Evolutionary conservation across 106 monocot genomes (phyloP).

Genomic region (Triglochin maritima): DNA sequence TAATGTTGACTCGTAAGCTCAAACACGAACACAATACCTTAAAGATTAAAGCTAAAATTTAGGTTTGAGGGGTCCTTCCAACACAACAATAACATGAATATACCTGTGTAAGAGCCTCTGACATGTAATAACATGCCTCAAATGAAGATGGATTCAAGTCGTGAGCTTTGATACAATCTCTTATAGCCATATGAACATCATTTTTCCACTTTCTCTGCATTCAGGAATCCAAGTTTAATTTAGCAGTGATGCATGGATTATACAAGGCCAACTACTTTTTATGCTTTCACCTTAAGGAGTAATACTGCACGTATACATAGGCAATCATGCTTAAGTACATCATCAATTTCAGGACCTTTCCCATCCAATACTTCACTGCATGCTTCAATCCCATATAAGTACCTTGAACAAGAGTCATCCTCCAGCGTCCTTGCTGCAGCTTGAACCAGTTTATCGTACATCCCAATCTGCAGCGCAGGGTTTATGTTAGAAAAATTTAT

Average conservation of each 20-base stretch:
- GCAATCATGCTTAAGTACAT: slow-evolving; percentile 48
- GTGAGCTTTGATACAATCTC: slow-evolving; percentile 74
- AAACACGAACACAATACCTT: no score
- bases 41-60: no score
- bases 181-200: slow-evolving; percentile 87
- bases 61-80: no score
- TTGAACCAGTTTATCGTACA: slow-evolving; percentile 51
- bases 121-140: slow-evolving; percentile 58
- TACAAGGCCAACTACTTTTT: no score
- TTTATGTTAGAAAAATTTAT: neutral
- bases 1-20: no score
- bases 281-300: slow-evolving; percentile 59
- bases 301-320: slow-evolving; percentile 85
- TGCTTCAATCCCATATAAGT: slow-evolving; percentile 70
- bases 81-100: no score
- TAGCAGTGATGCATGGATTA: no score
- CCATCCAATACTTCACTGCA: slow-evolving; percentile 81
- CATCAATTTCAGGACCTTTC: slow-evolving; percentile 42
- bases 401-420: slow-evolving; percentile 22
- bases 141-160: slow-evolving; percentile 49
- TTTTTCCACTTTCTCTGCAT: slow-evolving; percentile 98
- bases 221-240: slow-evolving; percentile 10
- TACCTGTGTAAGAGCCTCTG: slow-evolving; percentile 86
- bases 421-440: slow-evolving; percentile 45
- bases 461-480: slow-evolving; percentile 35